phyloP scores from a whole-genome alignment of 768 basidiomycete species.

The Ramaria sp. region DNA sequence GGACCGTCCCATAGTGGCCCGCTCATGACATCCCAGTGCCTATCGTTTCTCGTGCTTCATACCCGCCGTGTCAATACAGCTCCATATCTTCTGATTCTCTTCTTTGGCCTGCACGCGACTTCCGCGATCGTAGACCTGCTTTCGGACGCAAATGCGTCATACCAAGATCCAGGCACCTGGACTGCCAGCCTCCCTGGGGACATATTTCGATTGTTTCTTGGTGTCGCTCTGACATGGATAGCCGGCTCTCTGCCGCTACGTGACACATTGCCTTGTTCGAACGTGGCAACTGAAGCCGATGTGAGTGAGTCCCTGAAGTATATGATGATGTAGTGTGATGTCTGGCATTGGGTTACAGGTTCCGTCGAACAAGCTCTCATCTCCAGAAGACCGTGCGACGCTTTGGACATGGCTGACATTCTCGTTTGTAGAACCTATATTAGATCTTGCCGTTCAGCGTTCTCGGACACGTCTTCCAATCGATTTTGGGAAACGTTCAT shows the following conservation, averaged over 20 bases:
- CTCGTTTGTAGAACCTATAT: conserved; percentile 53
- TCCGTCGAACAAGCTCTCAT: conserved; percentile 38
- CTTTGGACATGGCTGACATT: conserved; percentile 60
- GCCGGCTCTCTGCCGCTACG: conserved; percentile 51
- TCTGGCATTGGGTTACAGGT: conserved; percentile 23
- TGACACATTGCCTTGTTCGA: conserved; percentile 29
- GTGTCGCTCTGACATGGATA: conserved; percentile 22
- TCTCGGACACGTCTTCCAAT: neutral
- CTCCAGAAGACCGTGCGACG: conserved; percentile 54
- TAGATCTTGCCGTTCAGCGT: conserved; percentile 31
- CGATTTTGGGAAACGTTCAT: neutral
- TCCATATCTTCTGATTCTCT: conserved; percentile 5
- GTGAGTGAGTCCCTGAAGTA: conserved; percentile 22
- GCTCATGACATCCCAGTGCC: neutral
- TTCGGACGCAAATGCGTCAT: neutral
- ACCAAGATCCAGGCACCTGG: neutral
- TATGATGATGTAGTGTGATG: neutral
- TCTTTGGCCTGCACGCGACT: conserved; percentile 4
- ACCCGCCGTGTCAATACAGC: conserved; percentile 1
- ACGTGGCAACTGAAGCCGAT: conserved; percentile 39
- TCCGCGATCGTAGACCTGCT: neutral
- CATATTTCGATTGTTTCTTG: neutral
- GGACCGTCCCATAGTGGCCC: neutral
- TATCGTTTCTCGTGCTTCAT: neutral
- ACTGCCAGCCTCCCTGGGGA: neutral